Base-by-base conservation (phyloP, 305 asterid species). In the Plantago lanceolata region DNA sequence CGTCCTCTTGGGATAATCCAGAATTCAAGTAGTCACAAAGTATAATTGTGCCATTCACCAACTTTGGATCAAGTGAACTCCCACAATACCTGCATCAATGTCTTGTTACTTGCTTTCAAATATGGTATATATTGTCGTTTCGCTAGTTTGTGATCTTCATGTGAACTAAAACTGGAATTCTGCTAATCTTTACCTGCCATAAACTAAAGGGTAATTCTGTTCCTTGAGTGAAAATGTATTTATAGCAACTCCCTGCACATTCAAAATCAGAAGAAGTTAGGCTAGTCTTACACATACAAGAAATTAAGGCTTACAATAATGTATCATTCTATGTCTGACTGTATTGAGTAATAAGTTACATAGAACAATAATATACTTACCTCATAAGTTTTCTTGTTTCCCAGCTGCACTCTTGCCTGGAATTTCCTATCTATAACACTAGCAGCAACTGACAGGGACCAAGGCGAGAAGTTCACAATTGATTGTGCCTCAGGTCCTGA, bases 381-480 rank as follows among this genome's bases (percentile, higher is more conserved):
- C 83, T 68, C 58, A 48, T 78, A 84, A 19, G 76, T 54, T 2
- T 64, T 35, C 50, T 67, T 60, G 50, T 84, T 82, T 13, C 90
- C 95, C 59, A 86, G 44, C 19, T 44, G 67, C 6, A 86, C 83
- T 26, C 14, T 51, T 0, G 83, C 12, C 19, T 73, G 26, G 70
- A 86, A 86, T 16, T 77, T 78, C 82, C 95, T 82, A 35, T 82
- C 86, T 6, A 80, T 78, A 21, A 76, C 74, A 58, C 72, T 82
- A 5, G 90, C 95, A 21, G 90, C 95, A 55, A 84, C 90, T 0
- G 95, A 78, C 15, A 86, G 78, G 0, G 88, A 76, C 95, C 90
- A 86, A 0, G 95, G 95, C 0, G 90, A 78, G 21, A 82, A 68
- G 24, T 82, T 86, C 15, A 65, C 6, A 50, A 79, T 70, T 7